Evolutionary conservation across 2,329 filamentous ascomycete genomes (phyloP).

Genomic region (Metarhizium robertsii): DNA sequence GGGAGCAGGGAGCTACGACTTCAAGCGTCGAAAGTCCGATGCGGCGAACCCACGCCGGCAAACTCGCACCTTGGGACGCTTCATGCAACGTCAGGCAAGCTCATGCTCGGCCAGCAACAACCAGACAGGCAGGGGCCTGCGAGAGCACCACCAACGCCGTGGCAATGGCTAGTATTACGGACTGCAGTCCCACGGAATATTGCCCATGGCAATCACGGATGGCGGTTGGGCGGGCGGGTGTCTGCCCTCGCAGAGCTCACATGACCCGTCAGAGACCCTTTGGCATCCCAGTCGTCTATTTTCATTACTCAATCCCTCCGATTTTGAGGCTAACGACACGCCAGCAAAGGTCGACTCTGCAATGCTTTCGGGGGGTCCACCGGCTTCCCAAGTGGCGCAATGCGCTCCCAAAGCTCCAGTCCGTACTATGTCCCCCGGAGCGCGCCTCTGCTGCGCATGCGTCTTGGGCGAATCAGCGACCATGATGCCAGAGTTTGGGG

Average conservation of each 20-base stretch:
- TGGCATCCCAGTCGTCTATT: constrained; percentile 4
- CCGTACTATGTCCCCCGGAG: background rate
- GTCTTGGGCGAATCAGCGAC: background rate
- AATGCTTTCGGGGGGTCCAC: constrained; percentile 1
- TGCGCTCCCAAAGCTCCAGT: background rate
- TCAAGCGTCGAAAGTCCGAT: background rate
- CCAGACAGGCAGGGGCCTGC: no score
- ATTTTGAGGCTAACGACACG: constrained; percentile 2
- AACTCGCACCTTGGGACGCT: background rate
- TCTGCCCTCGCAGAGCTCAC: constrained; percentile 4
- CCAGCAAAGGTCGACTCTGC: constrained; percentile 4
- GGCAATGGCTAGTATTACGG: no score
- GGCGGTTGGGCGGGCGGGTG: background rate
- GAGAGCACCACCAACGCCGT: no score
- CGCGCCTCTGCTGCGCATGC: background rate
- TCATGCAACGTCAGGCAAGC: background rate
- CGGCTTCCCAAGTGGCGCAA: background rate
- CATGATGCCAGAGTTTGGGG: background rate
- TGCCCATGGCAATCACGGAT: background rate
- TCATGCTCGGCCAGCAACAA: no score
- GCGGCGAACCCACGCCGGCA: background rate
- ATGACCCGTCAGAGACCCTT: constrained; percentile 5
- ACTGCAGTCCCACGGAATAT: no score
- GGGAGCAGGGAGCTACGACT: background rate
- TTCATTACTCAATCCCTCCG: constrained; percentile 10